Conservation (phyloP, 768 basidiomycete species). For the Mrakia blollopis region DNA sequence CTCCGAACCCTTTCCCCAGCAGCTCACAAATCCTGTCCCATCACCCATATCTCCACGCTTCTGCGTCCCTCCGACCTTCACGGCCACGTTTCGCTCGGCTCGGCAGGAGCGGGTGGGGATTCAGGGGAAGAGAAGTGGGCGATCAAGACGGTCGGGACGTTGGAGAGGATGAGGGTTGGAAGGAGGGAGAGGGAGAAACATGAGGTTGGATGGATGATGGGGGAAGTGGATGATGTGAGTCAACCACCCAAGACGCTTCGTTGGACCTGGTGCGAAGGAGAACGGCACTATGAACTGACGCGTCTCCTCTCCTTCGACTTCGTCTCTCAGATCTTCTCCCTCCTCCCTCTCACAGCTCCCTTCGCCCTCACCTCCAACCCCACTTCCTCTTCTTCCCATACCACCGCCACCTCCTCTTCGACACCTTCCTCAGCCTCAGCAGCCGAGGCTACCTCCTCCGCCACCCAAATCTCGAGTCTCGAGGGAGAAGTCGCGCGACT, state of each 20-base stretch:
- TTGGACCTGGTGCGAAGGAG: too few species aligned
- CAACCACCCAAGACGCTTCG: too few species aligned
- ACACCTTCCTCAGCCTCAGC: not conserved
- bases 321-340: slow-evolving; percentile 28
- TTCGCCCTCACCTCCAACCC: slow-evolving; percentile 11
- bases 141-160: slow-evolving; percentile 41
- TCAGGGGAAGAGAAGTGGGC: slow-evolving; percentile 37
- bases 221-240: slow-evolving; percentile 34
- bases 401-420: not conserved
- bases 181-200: slow-evolving; percentile 36
- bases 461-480: slow-evolving; percentile 53
- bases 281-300: too few species aligned
- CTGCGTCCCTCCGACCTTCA: slow-evolving; percentile 82
- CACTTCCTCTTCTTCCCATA: not conserved
- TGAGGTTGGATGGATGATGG: slow-evolving; percentile 37
- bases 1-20: slow-evolving; percentile 62
- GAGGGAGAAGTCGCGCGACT: slow-evolving; percentile 66
- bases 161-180: slow-evolving; percentile 44
- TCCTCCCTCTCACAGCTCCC: not conserved
- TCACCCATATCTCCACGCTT: slow-evolving; percentile 71
- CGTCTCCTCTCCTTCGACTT: not conserved
- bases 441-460: slow-evolving; percentile 1
- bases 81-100: slow-evolving; percentile 62
- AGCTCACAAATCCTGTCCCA: slow-evolving; percentile 57
- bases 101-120: slow-evolving; percentile 15